These are phyloP conservation scores for Pleurotus djamor DNA, from an alignment of 768 basidiomycete genomes.

Conservation along the genomic window DNA sequence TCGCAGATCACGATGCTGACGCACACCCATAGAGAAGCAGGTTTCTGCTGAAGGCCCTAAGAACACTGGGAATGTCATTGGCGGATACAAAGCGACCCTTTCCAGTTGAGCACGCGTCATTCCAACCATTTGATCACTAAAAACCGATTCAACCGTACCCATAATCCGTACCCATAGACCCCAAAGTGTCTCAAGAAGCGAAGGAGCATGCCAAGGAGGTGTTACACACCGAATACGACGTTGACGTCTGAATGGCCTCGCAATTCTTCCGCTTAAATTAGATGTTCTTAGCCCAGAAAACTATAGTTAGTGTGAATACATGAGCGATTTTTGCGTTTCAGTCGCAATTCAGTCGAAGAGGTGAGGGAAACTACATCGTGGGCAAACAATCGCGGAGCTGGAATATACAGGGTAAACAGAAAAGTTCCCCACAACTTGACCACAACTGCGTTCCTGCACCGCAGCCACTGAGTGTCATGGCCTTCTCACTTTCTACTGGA, in stretches of 20 bases:
- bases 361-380: too few species aligned
- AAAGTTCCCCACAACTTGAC: too few species aligned
- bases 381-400: too few species aligned
- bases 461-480: background rate
- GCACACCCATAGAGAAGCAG: background rate
- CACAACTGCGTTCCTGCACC: too few species aligned
- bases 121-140: background rate
- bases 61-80: constrained; percentile 2
- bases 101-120: background rate
- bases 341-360: too few species aligned
- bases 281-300: too few species aligned
- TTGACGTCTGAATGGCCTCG: background rate
- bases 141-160: too few species aligned
- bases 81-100: constrained; percentile 1
- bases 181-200: background rate
- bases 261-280: too few species aligned
- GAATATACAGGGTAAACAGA: too few species aligned
- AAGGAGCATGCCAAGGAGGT: background rate
- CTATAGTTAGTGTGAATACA: too few species aligned
- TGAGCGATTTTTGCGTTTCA: too few species aligned
- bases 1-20: background rate
- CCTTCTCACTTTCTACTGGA: background rate
- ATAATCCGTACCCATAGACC: background rate
- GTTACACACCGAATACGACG: background rate
- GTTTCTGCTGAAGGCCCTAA: background rate